Base-by-base conservation (phyloP, 352 stramenopile species). In the Pythium monospermum region DNA sequence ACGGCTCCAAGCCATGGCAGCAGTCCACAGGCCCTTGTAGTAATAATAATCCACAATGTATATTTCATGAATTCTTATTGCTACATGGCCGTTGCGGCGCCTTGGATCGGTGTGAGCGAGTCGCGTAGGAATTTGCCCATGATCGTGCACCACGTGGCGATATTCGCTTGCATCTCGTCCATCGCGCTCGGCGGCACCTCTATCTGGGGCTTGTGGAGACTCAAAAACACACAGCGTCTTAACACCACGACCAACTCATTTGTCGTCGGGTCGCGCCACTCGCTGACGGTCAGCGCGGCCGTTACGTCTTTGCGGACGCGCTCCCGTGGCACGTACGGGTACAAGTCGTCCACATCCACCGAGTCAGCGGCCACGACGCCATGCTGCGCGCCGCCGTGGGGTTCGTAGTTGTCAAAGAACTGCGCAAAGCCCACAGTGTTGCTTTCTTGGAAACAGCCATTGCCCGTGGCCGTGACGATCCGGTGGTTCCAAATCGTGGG, bases 121-220 rank as follows among this genome's bases (percentile, higher is more conserved):
- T 53, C 37, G 2, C 28, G 42, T 15, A 60, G 23, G 21, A 60
- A 60, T 30, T 48, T 48, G 27, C 36, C 35, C 43, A 60, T 53
- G 36, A 54, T 36, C 18, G 4, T 23, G 21, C 22, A 54, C 53
- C 53, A 60, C 13, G 41, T 35, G 19, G 53, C 25, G 27, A 60
- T 49, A 36, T 27, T 23, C 10, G 35, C 27, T 8, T 36, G 43
- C 35, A 60, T 42, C 2, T 57, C 37, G 3, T 63, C 48, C 12
- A 42, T 12, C 1, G 45, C 36, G 6, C 6, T 25, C 7, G 22
- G 7, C 2, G 47, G 33, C 28, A 59, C 16, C 6, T 49, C 28
- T 28, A 64, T 52, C 43, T 58, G 36, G 23, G 57, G 42, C 26
- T 32, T 41, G 22, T 55, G 49, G 10, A 59, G n/a, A 27, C 41